Conservation (phyloP, 2,329 filamentous ascomycete genomes). For the Microdochium paspali region DNA sequence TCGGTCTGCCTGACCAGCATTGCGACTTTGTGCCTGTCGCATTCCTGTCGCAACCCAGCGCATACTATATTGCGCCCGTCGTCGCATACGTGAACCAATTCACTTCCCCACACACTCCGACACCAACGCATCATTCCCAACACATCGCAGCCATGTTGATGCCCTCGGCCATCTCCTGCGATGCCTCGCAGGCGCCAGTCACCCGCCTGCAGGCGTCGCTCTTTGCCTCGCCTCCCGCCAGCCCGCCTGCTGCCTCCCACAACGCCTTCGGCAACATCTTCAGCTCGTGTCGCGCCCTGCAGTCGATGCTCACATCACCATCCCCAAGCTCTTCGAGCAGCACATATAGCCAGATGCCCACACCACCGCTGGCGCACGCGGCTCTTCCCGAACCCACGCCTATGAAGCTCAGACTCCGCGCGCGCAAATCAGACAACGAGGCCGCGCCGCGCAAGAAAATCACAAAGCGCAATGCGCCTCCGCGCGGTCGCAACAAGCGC, state of each 20-base stretch:
- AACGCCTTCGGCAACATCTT: constrained; percentile 44
- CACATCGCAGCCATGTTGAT: constrained; percentile 38
- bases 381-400: constrained; percentile 26
- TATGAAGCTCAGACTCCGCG: constrained; percentile 46
- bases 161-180: constrained; percentile 49
- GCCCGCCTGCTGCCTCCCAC: constrained; percentile 39
- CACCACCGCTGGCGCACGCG: constrained; percentile 44
- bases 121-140: too few relatives aligned
- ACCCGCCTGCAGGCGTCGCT: constrained; percentile 36
- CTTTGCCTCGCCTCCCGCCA: constrained; percentile 50
- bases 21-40: too few relatives aligned
- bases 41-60: too few relatives aligned
- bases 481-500: constrained; percentile 43
- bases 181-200: constrained; percentile 36
- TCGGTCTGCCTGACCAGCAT: too few relatives aligned
- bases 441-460: constrained; percentile 33
- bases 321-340: constrained; percentile 11
- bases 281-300: constrained; percentile 50
- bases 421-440: constrained; percentile 26
- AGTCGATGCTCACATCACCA: constrained; percentile 43
- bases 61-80: too few relatives aligned
- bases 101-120: too few relatives aligned
- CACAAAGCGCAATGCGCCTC: constrained; percentile 35
- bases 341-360: constrained; percentile 33
- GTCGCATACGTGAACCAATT: too few relatives aligned